Conservation (phyloP, 2,329 filamentous ascomycete species). For the Colletotrichum phormii region DNA sequence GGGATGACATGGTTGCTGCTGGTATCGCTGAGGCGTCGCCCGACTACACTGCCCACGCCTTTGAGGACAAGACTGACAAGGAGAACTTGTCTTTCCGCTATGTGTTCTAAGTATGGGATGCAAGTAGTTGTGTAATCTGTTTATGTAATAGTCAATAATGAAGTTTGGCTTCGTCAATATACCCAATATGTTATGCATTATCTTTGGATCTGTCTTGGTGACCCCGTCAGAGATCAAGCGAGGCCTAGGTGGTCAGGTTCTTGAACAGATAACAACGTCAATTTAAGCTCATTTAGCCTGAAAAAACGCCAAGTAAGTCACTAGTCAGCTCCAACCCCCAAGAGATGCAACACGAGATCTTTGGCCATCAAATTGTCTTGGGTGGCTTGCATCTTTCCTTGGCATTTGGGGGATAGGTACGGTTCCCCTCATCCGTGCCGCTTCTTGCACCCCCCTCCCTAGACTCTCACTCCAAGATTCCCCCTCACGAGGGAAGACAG, state of each 20-base stretch:
- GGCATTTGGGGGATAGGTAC: background rate
- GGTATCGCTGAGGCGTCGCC: constrained; percentile 55
- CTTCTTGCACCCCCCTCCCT: background rate
- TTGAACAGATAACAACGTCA: background rate
- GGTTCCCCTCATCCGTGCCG: constrained; percentile 1
- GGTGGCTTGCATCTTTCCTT: background rate
- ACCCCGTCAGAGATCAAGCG: background rate
- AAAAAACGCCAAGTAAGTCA: background rate
- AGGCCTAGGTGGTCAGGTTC: background rate
- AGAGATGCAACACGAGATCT: background rate
- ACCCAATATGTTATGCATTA: background rate
- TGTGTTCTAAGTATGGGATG: constrained; percentile 51
- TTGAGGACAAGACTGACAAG: constrained; percentile 72
- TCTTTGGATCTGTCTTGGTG: background rate
- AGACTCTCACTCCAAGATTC: background rate
- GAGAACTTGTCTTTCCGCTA: constrained; percentile 73
- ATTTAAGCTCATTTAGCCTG: background rate
- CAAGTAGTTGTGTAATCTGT: background rate
- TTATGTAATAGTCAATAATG: background rate
- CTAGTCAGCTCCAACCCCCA: background rate
- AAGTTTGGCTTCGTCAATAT: background rate
- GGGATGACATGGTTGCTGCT: constrained; percentile 58
- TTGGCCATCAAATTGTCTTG: background rate
- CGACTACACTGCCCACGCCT: constrained; percentile 61
- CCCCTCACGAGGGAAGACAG: background rate